Base-by-base conservation (phyloP, 2,329 filamentous ascomycete genomes). In the Acarospora socialis region DNA sequence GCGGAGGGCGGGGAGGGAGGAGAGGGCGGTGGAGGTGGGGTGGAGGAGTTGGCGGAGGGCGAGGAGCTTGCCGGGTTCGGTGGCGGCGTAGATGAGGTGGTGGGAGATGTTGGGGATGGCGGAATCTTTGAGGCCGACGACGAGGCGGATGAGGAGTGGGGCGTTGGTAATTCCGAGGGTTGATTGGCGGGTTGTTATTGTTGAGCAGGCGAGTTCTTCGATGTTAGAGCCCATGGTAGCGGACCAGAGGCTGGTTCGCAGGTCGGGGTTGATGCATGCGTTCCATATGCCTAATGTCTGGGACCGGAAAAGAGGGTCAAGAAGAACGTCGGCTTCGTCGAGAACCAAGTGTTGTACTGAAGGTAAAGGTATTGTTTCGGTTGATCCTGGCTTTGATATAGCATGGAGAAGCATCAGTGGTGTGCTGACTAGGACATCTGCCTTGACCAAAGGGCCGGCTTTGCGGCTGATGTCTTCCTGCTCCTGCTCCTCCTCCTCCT, bases 191-290 rank as follows among this genome's bases (percentile, higher is more conserved):
- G 64, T 57, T 22, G 65, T 59, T 30, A 90, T 68, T 9, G 76
- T 77, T n/a, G 72, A 69, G 5, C 69, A 69, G 28, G 82, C 70
- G 5, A 94, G 63, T 13, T 75, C 65, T 58, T 98, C 90, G 24
- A 95, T 81, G 45, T 78, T 90, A 10, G 87, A 93, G 3, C 81
- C 83, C 77, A 98, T 94, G 0, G 90, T 98, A 9, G 90, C 90
- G 9, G 90, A 95, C 84, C 87, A 98, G 38, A 92, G 75, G 7
- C 80, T 82, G 3, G 83, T 66, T 15, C 75, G 70, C 6, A 95
- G 62, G n/a, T 66, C 57, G 3, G 71, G 63, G 43, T 77, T 75
- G 2, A 64, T 73, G 53, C 87, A 87, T 3, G 80, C 71, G 24
- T 72, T 70, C 84, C 86, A 94, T 40, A 95, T 76, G 3, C 70